Evolutionary conservation across 192 early-diverging fungal genomes (phyloP).

Genomic region (Glomus cerebriforme): DNA sequence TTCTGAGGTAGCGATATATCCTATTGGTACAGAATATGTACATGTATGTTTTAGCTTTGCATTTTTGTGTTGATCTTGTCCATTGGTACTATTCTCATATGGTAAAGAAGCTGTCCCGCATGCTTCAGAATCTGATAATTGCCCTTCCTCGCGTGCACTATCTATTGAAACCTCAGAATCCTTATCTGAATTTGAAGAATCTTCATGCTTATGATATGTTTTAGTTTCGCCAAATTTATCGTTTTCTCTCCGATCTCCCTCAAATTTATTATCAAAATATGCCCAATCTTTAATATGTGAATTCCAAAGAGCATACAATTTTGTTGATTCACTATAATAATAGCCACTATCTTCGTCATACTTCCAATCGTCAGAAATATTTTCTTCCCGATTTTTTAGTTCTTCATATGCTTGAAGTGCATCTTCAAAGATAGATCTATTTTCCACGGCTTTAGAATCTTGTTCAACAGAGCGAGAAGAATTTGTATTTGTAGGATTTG

Average conservation of each 20-base stretch:
- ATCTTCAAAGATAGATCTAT: background rate
- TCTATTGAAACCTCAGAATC: background rate
- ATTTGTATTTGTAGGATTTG: background rate
- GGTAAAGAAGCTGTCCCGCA: conserved; percentile 1
- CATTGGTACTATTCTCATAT: background rate
- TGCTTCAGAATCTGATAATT: conserved; percentile 22
- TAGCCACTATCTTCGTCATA: conserved; percentile 16
- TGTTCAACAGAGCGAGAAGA: background rate
- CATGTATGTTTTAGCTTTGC: background rate
- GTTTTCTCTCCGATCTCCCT: background rate
- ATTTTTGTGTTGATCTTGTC: background rate
- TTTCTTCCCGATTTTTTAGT: conserved; percentile 1
- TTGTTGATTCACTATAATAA: conserved; percentile 17
- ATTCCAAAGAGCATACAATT: conserved; percentile 26
- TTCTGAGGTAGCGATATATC: conserved; percentile 33
- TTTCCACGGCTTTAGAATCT: background rate
- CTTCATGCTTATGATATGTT: background rate
- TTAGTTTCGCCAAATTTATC: background rate
- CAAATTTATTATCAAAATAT: conserved; percentile 7
- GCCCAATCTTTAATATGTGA: background rate
- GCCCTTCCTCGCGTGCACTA: conserved; percentile 16
- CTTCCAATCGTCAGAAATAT: background rate
- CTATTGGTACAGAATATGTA: background rate
- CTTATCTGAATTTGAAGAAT: background rate
- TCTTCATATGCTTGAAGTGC: conserved; percentile 29